Evolutionary conservation across 78 protist species (phyloP), one percentile per base, ranked within the genome.

Genomic region (Abeoforma whisleri): DNA sequence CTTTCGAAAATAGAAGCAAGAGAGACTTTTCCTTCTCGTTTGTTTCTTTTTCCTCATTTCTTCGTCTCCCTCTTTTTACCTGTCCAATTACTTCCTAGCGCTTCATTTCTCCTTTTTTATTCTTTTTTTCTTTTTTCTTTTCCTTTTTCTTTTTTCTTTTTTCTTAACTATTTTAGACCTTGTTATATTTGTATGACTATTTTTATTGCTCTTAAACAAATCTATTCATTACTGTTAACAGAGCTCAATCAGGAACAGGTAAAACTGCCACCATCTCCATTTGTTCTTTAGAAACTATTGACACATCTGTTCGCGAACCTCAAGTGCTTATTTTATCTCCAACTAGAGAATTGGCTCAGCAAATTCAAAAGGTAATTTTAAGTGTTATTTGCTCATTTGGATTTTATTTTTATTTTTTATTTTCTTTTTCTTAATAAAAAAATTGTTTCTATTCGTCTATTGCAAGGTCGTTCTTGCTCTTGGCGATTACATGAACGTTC

Each of bases 331-430:
- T 95, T 19, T 89, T 98, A 57, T 85, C 96, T 2, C 99, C 99
- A 25, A 98, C 99, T 1, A 87, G 99, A 2, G 99, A 98, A 88
- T 86, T 98, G 39, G 99, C 99, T 0, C 88, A 81, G 68, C 99
- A 98, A 88, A 95, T 93, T 75, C 96, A 91, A 39, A 92, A 93
- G 90, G 99, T 93, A 36, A 2, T 71, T 57, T 28, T 23, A 25
- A 22, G 22, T 22, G 35, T 73, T n/a, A n/a, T n/a, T n/a, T n/a
- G n/a, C n/a, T n/a, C 32, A 12, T 35, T 37, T 19, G 76, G 57
- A 12, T 35, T 72, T 19, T 2, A 12, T 5, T 48, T 48, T 48
- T 48, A 48, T 37, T 73, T 0, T 31, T 39, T 30, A 30, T 77
- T 30, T 77, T 39, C 25, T 39, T 28, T 23, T 32, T 12, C 25